These are phyloP conservation scores for Papiliotrema nemorosa DNA, from an alignment of 1,284 basidiomycete genomes.

Conservation along the genomic window DNA sequence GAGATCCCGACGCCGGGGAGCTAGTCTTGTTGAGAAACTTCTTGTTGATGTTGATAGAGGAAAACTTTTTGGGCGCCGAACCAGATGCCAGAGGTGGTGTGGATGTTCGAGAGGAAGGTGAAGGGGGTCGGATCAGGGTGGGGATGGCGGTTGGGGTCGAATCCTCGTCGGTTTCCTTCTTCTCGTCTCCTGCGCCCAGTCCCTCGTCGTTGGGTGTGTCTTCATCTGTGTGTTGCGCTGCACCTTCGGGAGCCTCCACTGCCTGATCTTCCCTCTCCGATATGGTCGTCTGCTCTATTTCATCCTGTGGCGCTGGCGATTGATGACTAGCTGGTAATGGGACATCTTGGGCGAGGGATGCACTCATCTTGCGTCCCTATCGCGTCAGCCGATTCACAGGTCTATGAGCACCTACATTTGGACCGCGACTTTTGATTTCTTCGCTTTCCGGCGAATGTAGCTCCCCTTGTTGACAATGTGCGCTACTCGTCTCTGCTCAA, in stretches of 20 bases:
- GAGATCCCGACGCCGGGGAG: conserved; percentile 28
- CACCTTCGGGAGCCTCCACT: too few relatives aligned
- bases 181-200: neutral
- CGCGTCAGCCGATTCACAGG: neutral
- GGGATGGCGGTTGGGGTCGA: neutral
- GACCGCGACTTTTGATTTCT: neutral
- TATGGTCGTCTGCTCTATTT: neutral
- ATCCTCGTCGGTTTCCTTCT: neutral
- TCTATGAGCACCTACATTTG: neutral
- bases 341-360: conserved; percentile 12
- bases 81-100: conserved; percentile 32
- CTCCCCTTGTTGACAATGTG: neutral
- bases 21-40: conserved; percentile 83
- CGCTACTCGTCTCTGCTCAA: neutral
- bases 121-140: conserved; percentile 22
- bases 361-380: conserved; percentile 25
- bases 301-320: conserved; percentile 3
- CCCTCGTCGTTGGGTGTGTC: neutral
- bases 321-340: conserved; percentile 4
- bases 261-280: too few relatives aligned
- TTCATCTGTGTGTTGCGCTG: too few relatives aligned
- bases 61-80: conserved; percentile 63
- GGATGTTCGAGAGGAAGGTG: conserved; percentile 40
- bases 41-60: conserved; percentile 83
- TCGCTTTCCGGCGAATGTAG: neutral